phyloP scores from a whole-genome alignment of 495 filamentous ascomycete genomes.

The Corynascus novoguineensis region DNA sequence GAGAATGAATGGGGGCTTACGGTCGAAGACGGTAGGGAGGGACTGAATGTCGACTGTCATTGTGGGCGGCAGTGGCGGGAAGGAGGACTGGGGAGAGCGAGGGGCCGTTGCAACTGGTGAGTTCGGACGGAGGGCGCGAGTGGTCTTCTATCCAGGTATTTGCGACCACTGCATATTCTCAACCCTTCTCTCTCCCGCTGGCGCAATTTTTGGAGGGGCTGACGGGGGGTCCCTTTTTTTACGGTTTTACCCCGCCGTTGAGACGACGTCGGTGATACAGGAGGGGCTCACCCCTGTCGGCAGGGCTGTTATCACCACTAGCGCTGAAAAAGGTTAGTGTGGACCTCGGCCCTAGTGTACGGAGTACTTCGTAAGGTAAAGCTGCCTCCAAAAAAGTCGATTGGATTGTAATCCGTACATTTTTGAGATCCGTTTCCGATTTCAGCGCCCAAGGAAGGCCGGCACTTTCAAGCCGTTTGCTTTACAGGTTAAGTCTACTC shows the following conservation, averaged over 20 bases:
- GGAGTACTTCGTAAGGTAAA: neutral
- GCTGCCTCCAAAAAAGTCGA: neutral
- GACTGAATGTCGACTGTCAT: constrained; percentile 14
- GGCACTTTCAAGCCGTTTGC: neutral
- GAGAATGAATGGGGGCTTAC: constrained; percentile 5
- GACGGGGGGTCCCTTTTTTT: neutral
- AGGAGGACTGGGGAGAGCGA: neutral
- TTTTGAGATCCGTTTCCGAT: neutral
- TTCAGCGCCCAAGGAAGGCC: neutral
- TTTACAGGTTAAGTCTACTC: too few species aligned
- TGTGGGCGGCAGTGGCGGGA: constrained; percentile 1
- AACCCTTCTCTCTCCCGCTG: neutral
- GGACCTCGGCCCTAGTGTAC: too few species aligned
- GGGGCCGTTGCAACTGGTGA: neutral
- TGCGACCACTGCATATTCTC: too few species aligned
- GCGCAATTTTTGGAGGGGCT: constrained; percentile 25
- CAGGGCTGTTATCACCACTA: neutral
- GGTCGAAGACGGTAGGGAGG: constrained; percentile 20
- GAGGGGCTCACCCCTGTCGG: constrained; percentile 4
- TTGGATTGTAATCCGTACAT: neutral
- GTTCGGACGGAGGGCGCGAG: neutral
- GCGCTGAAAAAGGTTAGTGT: neutral
- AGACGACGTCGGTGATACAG: constrained; percentile 26
- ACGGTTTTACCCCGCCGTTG: constrained; percentile 34
- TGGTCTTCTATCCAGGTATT: neutral